phyloP scores from a whole-genome alignment of 208 protist species.

The Crithidia mellificae region DNA sequence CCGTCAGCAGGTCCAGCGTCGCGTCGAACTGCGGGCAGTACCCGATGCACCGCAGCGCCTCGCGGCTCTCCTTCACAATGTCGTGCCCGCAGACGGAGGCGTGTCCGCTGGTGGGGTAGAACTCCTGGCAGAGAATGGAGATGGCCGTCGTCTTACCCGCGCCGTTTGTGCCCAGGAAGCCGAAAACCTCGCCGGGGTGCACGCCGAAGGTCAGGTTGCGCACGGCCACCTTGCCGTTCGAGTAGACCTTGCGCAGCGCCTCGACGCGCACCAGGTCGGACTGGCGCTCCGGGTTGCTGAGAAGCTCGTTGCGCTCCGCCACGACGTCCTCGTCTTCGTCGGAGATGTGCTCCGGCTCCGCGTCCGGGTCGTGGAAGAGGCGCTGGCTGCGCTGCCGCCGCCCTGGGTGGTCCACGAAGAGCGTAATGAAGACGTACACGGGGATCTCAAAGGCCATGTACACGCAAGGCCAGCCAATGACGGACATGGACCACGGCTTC shows the following conservation, averaged over 20 bases:
- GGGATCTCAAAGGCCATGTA: constrained; percentile 68
- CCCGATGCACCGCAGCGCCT: constrained; percentile 77
- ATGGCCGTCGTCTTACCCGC: constrained; percentile 91
- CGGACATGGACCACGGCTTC: constrained; percentile 43
- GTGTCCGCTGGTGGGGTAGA: constrained; percentile 64
- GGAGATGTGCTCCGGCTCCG: constrained; percentile 31
- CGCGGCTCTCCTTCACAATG: constrained; percentile 45
- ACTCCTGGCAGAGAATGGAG: constrained; percentile 80
- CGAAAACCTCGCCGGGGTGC: constrained; percentile 78
- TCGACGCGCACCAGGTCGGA: constrained; percentile 57
- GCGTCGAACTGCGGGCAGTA: constrained; percentile 97
- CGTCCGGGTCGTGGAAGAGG: constrained; percentile 36
- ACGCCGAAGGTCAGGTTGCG: constrained; percentile 76
- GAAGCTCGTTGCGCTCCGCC: constrained; percentile 46
- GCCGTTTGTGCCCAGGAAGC: constrained; percentile 89
- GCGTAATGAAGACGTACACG: constrained; percentile 58
- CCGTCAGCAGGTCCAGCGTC: constrained; percentile 90
- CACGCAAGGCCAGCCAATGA: constrained; percentile 53
- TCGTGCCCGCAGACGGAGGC: constrained; percentile 61
- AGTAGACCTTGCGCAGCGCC: constrained; percentile 67
- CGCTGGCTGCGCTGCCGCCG: constrained; percentile 37
- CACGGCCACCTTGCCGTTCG: constrained; percentile 68
- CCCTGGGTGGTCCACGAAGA: constrained; percentile 68
- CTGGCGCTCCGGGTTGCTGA: constrained; percentile 25
- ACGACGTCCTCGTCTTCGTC: constrained; percentile 49